Conservation (phyloP, 1,284 basidiomycete species). For the Tylopilus sp. region DNA sequence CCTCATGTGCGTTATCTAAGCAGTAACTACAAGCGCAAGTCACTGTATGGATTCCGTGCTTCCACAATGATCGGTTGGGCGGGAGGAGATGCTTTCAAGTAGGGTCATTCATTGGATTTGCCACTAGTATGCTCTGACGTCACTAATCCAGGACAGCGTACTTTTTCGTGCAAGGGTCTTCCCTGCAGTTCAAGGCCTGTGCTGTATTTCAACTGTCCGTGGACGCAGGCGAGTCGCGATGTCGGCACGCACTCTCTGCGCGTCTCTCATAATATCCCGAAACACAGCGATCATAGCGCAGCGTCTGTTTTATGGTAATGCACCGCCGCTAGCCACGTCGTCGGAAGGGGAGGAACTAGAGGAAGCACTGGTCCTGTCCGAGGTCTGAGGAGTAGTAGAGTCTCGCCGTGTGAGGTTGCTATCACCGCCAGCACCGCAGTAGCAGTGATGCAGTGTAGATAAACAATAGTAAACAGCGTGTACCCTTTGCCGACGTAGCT, state of each 20-base stretch:
- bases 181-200: conserved; percentile 76
- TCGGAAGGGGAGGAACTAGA: conserved; percentile 67
- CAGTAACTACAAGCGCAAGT: conserved; percentile 73
- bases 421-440: background rate
- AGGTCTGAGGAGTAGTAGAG: conserved; percentile 52
- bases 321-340: conserved; percentile 49
- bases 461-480: conserved; percentile 32
- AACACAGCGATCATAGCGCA: conserved; percentile 65
- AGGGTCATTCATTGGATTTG: conserved; percentile 24
- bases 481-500: conserved; percentile 18
- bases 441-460: conserved; percentile 15
- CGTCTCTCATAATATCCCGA: conserved; percentile 13
- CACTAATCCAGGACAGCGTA: conserved; percentile 58
- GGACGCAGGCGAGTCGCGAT: conserved; percentile 56
- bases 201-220: conserved; percentile 77
- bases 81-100: conserved; percentile 83
- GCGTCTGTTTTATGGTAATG: conserved; percentile 65
- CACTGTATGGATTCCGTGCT: conserved; percentile 78
- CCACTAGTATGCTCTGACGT: conserved; percentile 12
- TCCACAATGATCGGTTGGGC: conserved; percentile 81
- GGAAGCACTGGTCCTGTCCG: conserved; percentile 60
- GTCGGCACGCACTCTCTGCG: conserved; percentile 11
- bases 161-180: conserved; percentile 68
- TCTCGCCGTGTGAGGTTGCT: too few species aligned
- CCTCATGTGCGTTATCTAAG: conserved; percentile 13